Evolutionary conservation across 1,284 basidiomycete species (phyloP), one percentile per base, ranked within the genome.

Genomic region (Cryptococcus sp.): DNA sequence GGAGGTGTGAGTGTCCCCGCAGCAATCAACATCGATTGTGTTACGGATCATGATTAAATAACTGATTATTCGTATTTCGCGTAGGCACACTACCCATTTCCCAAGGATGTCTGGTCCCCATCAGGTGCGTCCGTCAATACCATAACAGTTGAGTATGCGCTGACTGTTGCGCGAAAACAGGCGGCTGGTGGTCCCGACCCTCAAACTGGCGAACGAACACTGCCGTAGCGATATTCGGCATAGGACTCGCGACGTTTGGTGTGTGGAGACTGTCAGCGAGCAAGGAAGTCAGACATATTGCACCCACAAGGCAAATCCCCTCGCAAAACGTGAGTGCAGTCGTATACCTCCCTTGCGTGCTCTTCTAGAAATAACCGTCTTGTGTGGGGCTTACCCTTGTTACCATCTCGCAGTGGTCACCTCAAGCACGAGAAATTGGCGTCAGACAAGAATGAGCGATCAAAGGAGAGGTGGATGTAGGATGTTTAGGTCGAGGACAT

Each of bases 141-240:
- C 43, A 23, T 26, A 47, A 40, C 37, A 34, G 23, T 4, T 43
- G 13, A 43, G 6, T 6, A 29, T 20, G 23, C 10, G 13, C 10
- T 49, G 25, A n/a, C 26, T 25, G 3, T 5, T 13, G 17, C 26
- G n/a, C 8, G 46, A 26, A 16, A 11, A 47, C 65, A 78, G 81
- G 82, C 63, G 83, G 83, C 51, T 84, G 82, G 82, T 84, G 83
- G 83, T 79, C 81, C 48, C 75, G 81, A 26, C 83, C 83, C 23
- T 65, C 72, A 15, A 83, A 83, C 75, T 84, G 83, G 83, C 74
- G 70, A 43, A 61, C 76, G 45, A 83, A 82, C 73, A 84, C 83
- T 6, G 77, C 73, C 3, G 67, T 83, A 58, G 76, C 76, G 51
- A 67, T 75, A 41, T 73, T 75, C 40, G 81, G 80, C 17, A 80